Conservation (phyloP, 352 stramenopile species). For the Thalassiosira ordinaria region DNA sequence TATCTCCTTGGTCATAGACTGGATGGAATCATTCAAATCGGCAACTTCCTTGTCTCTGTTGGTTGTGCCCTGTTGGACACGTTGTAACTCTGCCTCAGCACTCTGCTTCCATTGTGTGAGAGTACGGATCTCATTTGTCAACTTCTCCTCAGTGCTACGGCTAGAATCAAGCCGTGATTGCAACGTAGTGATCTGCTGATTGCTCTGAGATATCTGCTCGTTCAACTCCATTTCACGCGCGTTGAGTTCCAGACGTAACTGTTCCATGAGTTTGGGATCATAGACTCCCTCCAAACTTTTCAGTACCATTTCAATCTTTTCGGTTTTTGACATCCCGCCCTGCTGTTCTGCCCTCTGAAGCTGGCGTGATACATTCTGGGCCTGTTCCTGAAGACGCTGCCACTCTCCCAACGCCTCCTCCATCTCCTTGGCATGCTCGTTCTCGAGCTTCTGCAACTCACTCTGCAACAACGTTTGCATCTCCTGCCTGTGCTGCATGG, state of each 20-base stretch:
- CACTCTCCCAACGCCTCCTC: slow-evolving; percentile 25
- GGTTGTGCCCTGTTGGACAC: not conserved
- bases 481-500: slow-evolving; percentile 24
- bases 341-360: slow-evolving; percentile 1
- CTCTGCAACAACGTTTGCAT: slow-evolving; percentile 27
- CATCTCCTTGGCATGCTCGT: slow-evolving; percentile 33
- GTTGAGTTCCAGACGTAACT: slow-evolving; percentile 37
- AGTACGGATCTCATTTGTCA: slow-evolving; percentile 33
- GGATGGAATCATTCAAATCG: slow-evolving; percentile 25
- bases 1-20: slow-evolving; percentile 37
- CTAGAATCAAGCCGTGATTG: slow-evolving; percentile 41
- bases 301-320: slow-evolving; percentile 52
- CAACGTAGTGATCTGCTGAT: slow-evolving; percentile 30
- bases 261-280: slow-evolving; percentile 22
- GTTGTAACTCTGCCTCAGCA: slow-evolving; percentile 35
- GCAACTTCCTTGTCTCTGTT: slow-evolving; percentile 36
- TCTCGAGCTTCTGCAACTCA: slow-evolving; percentile 28
- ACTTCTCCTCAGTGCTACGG: slow-evolving; percentile 28
- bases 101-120: slow-evolving; percentile 38
- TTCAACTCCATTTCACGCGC: slow-evolving; percentile 26
- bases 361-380: not conserved
- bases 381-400: slow-evolving; percentile 5
- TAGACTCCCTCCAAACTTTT: slow-evolving; percentile 45
- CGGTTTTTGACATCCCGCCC: slow-evolving; percentile 19
- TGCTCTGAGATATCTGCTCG: slow-evolving; percentile 32